Base-by-base conservation (phyloP, 768 basidiomycete genomes). In the Erythrobasidium yunnanense region DNA sequence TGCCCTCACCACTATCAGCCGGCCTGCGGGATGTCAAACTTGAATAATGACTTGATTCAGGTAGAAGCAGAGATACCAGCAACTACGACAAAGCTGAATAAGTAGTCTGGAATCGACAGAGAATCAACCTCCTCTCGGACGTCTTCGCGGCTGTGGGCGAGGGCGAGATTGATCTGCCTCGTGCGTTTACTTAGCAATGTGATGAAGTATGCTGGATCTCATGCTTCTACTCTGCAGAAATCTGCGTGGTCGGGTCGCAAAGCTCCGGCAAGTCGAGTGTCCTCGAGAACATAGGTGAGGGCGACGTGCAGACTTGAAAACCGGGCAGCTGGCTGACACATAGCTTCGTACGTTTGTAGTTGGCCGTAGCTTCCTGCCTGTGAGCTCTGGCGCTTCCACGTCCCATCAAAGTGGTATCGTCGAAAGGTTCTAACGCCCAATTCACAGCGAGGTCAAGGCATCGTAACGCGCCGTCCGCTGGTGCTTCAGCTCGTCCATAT, bases 401-500 rank as follows among this genome's bases (percentile, higher is more conserved):
- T 58, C 45, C 23, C 15, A 17, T 6, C 17, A 66, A 88, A 90
- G 77, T 90, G 89, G 74, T 15, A 84, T 90, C 66, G 87, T 88
- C 35, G 84, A 88, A 56, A 88, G 89, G 30, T 4, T 20, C 38
- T 46, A n/a, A 11, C 7, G 3, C 11, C 27, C 15, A n/a, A 42
- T 38, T 47, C 47, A 17, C 7, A 33, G 32, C 32, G 49, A 50
- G 45, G 60, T 15, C 83, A 84, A 73, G 95, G 95, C 53, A 99
- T 99, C 67, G 92, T 99, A 46, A 99, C 95, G 27, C 84, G 95
- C 62, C 82, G 95, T 70, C 95, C 95, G 1, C 85, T 99, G 63
- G 85, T 97, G 29, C 84, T 97, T 6, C 95, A 97, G 75, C 85
- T 97, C 74, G 87, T 97, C 62, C 90, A 99, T 77, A 90, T 89